These are phyloP conservation scores for Thymus quinquecostatus DNA, from an alignment of 257 asterid genomes.

Conservation along the genomic window DNA sequence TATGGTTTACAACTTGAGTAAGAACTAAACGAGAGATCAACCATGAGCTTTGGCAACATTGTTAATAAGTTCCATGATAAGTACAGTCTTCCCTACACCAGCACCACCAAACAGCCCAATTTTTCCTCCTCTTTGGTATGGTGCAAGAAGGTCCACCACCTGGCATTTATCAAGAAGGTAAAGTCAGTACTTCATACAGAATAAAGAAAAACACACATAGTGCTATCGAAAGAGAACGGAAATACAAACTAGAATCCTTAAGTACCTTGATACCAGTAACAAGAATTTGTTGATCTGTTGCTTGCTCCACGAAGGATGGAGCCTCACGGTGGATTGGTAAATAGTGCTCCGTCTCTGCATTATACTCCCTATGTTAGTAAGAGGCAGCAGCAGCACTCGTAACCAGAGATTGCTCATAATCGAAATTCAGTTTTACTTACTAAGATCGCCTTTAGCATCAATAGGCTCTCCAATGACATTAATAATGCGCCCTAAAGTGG, in stretches of 20 bases:
- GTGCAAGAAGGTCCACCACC: slow-evolving; percentile 98
- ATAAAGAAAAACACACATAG: not conserved
- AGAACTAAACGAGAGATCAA: slow-evolving; percentile 30
- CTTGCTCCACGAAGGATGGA: slow-evolving; percentile 89
- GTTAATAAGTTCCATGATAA: slow-evolving; percentile 59
- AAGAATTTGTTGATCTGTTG: slow-evolving; percentile 91
- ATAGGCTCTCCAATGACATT: slow-evolving; percentile 96
- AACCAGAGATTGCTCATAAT: not conserved
- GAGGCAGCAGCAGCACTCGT: not conserved
- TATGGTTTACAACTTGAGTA: not conserved
- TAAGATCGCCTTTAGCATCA: slow-evolving; percentile 74
- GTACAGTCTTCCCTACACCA: slow-evolving; percentile 69
- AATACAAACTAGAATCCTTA: not conserved
- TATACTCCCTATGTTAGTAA: slow-evolving; percentile 17
- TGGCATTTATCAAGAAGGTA: slow-evolving; percentile 25
- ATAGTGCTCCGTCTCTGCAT: slow-evolving; percentile 79
- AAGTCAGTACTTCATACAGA: not conserved
- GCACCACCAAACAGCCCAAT: slow-evolving; percentile 72
- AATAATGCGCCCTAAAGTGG: slow-evolving; percentile 93
- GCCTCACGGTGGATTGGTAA: slow-evolving; percentile 95
- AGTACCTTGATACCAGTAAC: slow-evolving; percentile 97
- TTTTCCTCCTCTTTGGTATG: slow-evolving; percentile 96
- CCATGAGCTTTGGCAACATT: slow-evolving; percentile 60
- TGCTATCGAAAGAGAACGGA: not conserved
- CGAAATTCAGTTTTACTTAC: slow-evolving; percentile 49